Evolutionary conservation across 2,329 filamentous ascomycete genomes (phyloP), one percentile per base, ranked within the genome.

Genomic region (Xylariomycetidae sp.): DNA sequence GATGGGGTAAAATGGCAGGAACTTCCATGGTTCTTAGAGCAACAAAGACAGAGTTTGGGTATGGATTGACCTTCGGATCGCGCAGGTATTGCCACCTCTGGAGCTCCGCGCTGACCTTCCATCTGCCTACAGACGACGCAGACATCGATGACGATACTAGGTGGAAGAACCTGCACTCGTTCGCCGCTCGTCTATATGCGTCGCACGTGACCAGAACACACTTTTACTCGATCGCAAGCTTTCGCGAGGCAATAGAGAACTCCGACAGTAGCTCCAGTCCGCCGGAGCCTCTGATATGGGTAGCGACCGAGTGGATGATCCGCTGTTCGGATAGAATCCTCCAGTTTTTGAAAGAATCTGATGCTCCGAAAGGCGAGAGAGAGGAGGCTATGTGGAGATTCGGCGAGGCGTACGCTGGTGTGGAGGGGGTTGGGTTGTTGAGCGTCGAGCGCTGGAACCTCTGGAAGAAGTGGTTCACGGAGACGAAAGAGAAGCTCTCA

Each of bases 401-500:
- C 13, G 31, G 31, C 8, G 8, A 14, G 15, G 31, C 31, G 14
- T 18, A 12, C 3, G 23, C 13, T n/a, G 31, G 18, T 13, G 19
- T 17, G 23, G 23, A 33, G 16, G 23, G 16, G 9, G 22, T 33
- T 17, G 31, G 31, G 8, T 17, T 33, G 22, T 6, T 33, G 22
- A 33, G 31, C n/a, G 18, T 26, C 16, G 22, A 33, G 24, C 31
- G 31, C 16, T 33, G 31, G 31, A 26, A 19, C 27, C 15, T 33
- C 18, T 33, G 31, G 31, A 33, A 26, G 23, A 20, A 33, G 15
- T 33, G 31, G 31, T 33, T 33, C 22, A 3, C 18, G 13, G 29
- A 23, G 16, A 30, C 5, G 16, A 30, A 30, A 19, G 28, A 30
- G 18, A 6, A 30, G 6, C 18, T 30, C 6, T n/a, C n/a, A n/a